phyloP scores from a whole-genome alignment of 129 eudicot genomes.

The Pulicaria dysenterica region DNA sequence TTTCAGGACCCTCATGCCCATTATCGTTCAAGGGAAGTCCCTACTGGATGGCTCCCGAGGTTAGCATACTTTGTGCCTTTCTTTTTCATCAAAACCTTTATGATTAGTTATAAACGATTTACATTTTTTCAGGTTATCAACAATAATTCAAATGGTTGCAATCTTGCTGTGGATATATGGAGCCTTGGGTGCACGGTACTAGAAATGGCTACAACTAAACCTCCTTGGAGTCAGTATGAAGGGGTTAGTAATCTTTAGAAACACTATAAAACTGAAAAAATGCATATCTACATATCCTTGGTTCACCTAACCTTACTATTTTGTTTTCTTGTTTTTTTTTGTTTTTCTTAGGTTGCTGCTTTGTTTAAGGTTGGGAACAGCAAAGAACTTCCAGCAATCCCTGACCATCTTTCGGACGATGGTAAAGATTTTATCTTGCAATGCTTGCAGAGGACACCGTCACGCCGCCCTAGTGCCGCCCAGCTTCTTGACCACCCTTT shows the following conservation, averaged over 20 bases:
- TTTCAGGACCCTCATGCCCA: conserved; percentile 57
- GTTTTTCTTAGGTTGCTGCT: conserved; percentile 67
- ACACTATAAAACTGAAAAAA: not conserved
- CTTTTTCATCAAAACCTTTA: not conserved
- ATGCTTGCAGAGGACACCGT: conserved; percentile 70
- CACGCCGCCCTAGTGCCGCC: conserved; percentile 64
- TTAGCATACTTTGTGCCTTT: conserved; percentile 13
- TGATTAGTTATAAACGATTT: not conserved
- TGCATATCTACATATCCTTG: not conserved
- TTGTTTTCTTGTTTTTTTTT: conserved; percentile 14
- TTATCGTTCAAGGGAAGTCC: conserved; percentile 77
- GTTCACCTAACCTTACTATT: conserved; percentile 10
- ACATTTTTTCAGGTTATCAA: conserved; percentile 57
- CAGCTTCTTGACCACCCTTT: conserved; percentile 74
- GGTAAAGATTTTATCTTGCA: conserved; percentile 74
- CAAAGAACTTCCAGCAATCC: conserved; percentile 75
- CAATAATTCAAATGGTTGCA: conserved; percentile 60
- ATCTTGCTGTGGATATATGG: conserved; percentile 88
- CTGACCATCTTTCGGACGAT: conserved; percentile 68
- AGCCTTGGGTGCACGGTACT: conserved; percentile 89
- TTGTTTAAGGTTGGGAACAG: conserved; percentile 83
- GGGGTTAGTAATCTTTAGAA: conserved; percentile 56
- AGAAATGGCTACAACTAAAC: conserved; percentile 87
- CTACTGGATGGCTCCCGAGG: conserved; percentile 83
- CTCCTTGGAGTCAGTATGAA: conserved; percentile 93